phyloP scores from a whole-genome alignment of 2,329 filamentous ascomycete species.

The Thermomyces lanuginosus region DNA sequence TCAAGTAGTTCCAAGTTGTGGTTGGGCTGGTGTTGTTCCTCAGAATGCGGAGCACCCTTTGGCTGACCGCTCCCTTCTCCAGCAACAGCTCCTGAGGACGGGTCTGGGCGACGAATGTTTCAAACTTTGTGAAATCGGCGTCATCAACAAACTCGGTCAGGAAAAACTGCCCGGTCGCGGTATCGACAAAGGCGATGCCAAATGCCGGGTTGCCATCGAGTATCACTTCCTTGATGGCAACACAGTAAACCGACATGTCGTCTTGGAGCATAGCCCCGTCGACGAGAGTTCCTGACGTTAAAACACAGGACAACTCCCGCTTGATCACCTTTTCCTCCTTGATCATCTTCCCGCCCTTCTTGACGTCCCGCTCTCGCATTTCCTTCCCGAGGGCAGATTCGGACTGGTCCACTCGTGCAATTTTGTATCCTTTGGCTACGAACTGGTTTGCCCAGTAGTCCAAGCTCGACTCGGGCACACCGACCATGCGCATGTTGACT shows the following conservation, averaged over 20 bases:
- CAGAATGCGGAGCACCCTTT: conserved; percentile 78
- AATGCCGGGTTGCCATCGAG: conserved; percentile 64
- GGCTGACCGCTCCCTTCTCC: conserved; percentile 72
- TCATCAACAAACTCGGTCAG: conserved; percentile 88
- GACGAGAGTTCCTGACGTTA: conserved; percentile 84
- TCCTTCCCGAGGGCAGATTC: conserved; percentile 92
- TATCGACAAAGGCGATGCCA: conserved; percentile 86
- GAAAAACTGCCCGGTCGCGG: conserved; percentile 87
- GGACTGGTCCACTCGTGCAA: conserved; percentile 89
- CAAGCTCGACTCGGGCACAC: conserved; percentile 88
- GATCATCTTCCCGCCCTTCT: conserved; percentile 38
- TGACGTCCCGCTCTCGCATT: conserved; percentile 76
- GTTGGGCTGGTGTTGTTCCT: conserved; percentile 91
- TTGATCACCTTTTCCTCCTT: conserved; percentile 89
- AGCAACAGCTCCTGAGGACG: conserved; percentile 74
- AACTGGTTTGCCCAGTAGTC: conserved; percentile 97
- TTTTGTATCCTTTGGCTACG: conserved; percentile 94
- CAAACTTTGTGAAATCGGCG: conserved; percentile 84
- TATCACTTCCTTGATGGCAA: conserved; percentile 70
- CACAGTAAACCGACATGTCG: conserved; percentile 93
- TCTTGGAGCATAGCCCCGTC: conserved; percentile 95
- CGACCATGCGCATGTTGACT: conserved; percentile 99
- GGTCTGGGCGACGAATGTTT: conserved; percentile 88
- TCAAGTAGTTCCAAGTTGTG: conserved; percentile 89
- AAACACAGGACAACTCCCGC: conserved; percentile 73